A percentile compares a stretch with the other conserved stretches of the same genome.
Evolutionary conservation across 192 early-diverging fungal species (phyloP).

Genomic region (Coemansia sp.): DNA sequence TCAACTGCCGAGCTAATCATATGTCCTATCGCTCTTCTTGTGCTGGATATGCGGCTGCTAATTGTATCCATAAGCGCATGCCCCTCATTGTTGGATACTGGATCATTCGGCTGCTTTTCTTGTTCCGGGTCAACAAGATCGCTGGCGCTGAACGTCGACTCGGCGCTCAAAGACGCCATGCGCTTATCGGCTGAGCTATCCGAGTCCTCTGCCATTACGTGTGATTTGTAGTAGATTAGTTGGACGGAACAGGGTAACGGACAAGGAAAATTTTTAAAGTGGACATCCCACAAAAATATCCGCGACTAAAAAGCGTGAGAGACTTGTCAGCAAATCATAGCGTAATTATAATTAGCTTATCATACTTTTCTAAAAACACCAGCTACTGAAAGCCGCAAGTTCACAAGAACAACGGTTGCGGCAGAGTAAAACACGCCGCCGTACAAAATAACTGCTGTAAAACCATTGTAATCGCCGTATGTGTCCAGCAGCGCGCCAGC

Average conservation of each 20-base stretch:
- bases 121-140: background rate
- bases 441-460: constrained; percentile 26
- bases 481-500: constrained; percentile 30
- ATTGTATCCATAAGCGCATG: constrained; percentile 8
- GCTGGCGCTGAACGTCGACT: background rate
- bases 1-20: constrained; percentile 27
- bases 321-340: background rate
- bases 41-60: constrained; percentile 10
- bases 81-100: background rate
- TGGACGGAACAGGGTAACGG: background rate
- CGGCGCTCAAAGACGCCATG: background rate
- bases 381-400: constrained; percentile 7
- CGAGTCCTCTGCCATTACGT: background rate
- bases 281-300: background rate
- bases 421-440: constrained; percentile 18
- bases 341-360: background rate
- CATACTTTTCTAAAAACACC: background rate
- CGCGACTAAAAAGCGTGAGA: constrained; percentile 3
- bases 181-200: background rate
- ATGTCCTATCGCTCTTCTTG: constrained; percentile 8
- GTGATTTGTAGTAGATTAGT: background rate
- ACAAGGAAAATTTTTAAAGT: background rate
- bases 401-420: constrained; percentile 11
- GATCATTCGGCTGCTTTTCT: background rate
- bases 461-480: constrained; percentile 24